phyloP scores from a whole-genome alignment of 148 eudicot genomes.

The Chenopodium quinoa region DNA sequence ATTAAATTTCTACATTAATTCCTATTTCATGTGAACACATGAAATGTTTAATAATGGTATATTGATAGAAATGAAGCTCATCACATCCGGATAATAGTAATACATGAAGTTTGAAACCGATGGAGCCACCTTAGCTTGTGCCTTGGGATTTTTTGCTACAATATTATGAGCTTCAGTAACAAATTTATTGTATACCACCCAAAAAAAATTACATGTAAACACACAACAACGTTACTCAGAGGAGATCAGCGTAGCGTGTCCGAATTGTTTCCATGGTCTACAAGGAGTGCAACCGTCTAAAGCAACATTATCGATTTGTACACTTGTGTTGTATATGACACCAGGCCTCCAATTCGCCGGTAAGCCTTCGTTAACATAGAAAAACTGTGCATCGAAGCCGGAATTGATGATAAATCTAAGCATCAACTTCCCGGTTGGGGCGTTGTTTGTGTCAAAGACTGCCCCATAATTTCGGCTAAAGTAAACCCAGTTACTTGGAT shows the following conservation, averaged over 20 bases:
- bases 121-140: too few relatives aligned
- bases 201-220: too few relatives aligned
- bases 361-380: slow-evolving; percentile 11
- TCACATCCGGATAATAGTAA: too few relatives aligned
- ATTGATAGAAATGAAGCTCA: too few relatives aligned
- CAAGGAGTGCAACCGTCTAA: slow-evolving; percentile 21
- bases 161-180: too few relatives aligned
- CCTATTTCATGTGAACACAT: too few relatives aligned
- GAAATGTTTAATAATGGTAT: too few relatives aligned
- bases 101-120: too few relatives aligned
- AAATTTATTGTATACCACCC: too few relatives aligned
- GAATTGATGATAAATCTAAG: slow-evolving; percentile 24
- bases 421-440: slow-evolving; percentile 24
- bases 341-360: slow-evolving; percentile 30
- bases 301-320: slow-evolving; percentile 22
- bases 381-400: slow-evolving; percentile 22
- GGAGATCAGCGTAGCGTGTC: not conserved
- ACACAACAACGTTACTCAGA: not conserved
- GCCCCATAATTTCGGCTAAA: slow-evolving; percentile 31
- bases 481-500: slow-evolving; percentile 14
- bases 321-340: slow-evolving; percentile 14
- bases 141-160: too few relatives aligned
- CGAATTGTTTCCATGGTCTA: slow-evolving; percentile 10
- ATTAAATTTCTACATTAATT: too few relatives aligned
- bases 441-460: slow-evolving; percentile 28